Base-by-base conservation (phyloP, 176 grass and related monocot genomes). In the Typha latifolia region DNA sequence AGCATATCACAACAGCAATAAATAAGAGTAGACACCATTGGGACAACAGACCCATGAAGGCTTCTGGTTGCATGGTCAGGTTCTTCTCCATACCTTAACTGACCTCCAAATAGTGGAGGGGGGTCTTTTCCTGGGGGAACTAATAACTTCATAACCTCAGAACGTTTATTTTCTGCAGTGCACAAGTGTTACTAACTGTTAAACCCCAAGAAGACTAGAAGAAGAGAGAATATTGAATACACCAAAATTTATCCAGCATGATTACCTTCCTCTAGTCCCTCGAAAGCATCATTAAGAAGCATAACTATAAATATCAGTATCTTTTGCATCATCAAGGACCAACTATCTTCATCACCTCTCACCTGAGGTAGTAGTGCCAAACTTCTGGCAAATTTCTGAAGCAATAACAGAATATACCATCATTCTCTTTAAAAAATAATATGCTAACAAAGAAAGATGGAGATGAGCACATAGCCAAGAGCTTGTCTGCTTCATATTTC, bases 191-290 rank as follows among this genome's bases (percentile, higher is more conserved):
- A 4, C 51, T 16, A 63, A 56, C 50, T 26, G 16, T 70, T 32
- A 15, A 61, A 51, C 6, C 9, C 19, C 62, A 49, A 47, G 51
- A 52, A 26, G 24, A 75, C 29, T 43, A 14, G n/a, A 23, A 47
- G 31, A 13, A 56, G 34, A 49, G 14, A 12, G 8, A 62, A 56
- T n/a, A 64, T 64, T 63, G 22, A 64, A 3, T 12, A 12, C 62
- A 37, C 4, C 34, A 37, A 37, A 5, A 37, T 37, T 37, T 37
- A 37, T n/a, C 49, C 1, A 11, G 5, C 64, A 24, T 8, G 3
- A 12, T 31, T 89, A 89, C 88, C 85, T 70, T 88, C 87, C 90
- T 91, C 87, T 62, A 97, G 78, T 70, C 85, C 85, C 48, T 82
- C 16, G 52, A 97, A 89, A 64, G 83, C 78, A 78, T 97, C 85